Conservation (phyloP, 2,329 filamentous ascomycete species). For the Colletotrichum sp. region DNA sequence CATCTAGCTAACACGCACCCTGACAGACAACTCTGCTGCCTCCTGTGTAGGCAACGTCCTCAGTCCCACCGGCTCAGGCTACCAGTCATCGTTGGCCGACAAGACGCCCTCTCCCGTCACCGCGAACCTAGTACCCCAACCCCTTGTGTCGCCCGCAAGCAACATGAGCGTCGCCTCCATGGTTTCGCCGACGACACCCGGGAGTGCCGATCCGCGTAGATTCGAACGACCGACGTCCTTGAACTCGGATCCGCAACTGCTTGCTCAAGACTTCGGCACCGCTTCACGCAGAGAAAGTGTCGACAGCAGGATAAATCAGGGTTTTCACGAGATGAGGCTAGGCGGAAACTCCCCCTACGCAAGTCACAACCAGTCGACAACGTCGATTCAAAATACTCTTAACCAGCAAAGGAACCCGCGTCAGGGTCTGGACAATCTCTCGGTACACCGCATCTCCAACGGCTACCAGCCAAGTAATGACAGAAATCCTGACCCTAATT, state of each 20-base stretch:
- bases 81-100: constrained; percentile 57
- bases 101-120: constrained; percentile 68
- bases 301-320: constrained; percentile 78
- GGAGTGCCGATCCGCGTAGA: constrained; percentile 46
- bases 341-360: constrained; percentile 74
- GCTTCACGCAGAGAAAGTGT: constrained; percentile 78
- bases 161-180: constrained; percentile 72
- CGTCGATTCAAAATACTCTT: constrained; percentile 74
- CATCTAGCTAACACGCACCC: constrained; percentile 10
- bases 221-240: constrained; percentile 46
- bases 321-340: constrained; percentile 72
- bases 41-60: constrained; percentile 31
- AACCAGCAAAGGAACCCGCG: constrained; percentile 70
- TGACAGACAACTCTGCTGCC: constrained; percentile 50
- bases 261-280: constrained; percentile 38
- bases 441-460: constrained; percentile 67
- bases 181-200: constrained; percentile 63
- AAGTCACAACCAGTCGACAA: constrained; percentile 78
- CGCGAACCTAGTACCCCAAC: constrained; percentile 53
- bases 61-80: constrained; percentile 43
- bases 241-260: constrained; percentile 34
- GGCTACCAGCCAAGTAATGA: constrained; percentile 67
- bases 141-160: constrained; percentile 60
- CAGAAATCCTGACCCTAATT: constrained; percentile 57
- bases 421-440: constrained; percentile 53